phyloP scores from a whole-genome alignment of 2,329 filamentous ascomycete species.

The Fonsecaea erecta region DNA sequence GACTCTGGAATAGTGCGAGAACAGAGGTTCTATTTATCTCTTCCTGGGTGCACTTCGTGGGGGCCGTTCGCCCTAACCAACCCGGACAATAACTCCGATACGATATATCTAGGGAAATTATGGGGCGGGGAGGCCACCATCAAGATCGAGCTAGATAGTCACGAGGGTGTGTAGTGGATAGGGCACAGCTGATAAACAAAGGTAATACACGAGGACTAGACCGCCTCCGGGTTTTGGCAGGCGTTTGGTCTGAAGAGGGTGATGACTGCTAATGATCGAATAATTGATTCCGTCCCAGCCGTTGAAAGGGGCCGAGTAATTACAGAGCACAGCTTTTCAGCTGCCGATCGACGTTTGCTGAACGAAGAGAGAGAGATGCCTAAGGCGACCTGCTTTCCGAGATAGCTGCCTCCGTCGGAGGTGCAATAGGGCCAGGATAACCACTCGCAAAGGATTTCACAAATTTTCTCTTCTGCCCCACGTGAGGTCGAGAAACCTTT shows the following conservation, averaged over 20 bases:
- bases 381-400: not conserved
- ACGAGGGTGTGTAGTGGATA: not conserved
- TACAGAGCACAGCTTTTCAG: not conserved
- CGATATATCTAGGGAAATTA: not conserved
- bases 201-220: not conserved
- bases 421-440: not conserved
- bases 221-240: not conserved
- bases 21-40: too few relatives aligned
- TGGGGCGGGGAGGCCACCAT: not conserved
- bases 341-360: not conserved
- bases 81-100: not conserved
- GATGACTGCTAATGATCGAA: not conserved
- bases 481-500: slow-evolving; percentile 1
- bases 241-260: not conserved
- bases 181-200: too few relatives aligned
- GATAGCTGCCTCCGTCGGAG: not conserved
- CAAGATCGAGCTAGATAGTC: not conserved
- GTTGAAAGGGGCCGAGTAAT: not conserved
- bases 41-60: too few relatives aligned
- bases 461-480: not conserved
- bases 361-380: not conserved
- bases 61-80: too few relatives aligned
- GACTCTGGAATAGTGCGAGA: too few relatives aligned
- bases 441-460: not conserved
- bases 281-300: not conserved